Conservation (phyloP, 2,329 filamentous ascomycete species). For the Cryphonectria parasitica region DNA sequence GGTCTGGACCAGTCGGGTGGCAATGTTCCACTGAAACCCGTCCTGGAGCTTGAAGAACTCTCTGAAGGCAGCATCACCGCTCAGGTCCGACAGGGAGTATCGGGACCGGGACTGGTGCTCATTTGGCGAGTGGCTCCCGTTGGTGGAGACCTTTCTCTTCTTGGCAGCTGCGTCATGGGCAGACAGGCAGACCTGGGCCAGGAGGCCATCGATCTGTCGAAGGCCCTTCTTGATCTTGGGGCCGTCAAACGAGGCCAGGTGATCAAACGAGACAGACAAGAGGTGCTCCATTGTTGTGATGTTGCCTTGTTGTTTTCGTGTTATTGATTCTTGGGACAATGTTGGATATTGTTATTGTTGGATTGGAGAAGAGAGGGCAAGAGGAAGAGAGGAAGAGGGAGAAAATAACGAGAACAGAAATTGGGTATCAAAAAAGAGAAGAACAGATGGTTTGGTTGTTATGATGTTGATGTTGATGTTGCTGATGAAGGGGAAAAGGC, state of each 20-base stretch:
- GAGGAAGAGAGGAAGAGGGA: background rate
- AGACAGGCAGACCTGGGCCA: constrained; percentile 92
- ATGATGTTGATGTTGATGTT: background rate
- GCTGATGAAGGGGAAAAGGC: background rate
- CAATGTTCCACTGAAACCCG: constrained; percentile 97
- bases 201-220: constrained; percentile 88
- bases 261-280: constrained; percentile 92
- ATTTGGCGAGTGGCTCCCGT: background rate
- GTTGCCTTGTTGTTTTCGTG: background rate
- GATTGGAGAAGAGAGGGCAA: too few relatives aligned
- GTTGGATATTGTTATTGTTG: background rate
- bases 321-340: constrained; percentile 7
- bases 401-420: background rate
- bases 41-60: constrained; percentile 98
- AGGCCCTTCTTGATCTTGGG: constrained; percentile 91
- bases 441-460: background rate
- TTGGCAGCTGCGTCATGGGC: constrained; percentile 39
- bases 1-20: constrained; percentile 80
- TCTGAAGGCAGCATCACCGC: constrained; percentile 83
- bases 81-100: constrained; percentile 63
- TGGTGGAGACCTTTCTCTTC: constrained; percentile 41
- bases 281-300: constrained; percentile 76
- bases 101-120: background rate
- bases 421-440: background rate
- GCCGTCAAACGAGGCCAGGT: constrained; percentile 89